These are phyloP conservation scores for Candida orba DNA, from an alignment of 805 yeast genomes.

Conservation along the genomic window DNA sequence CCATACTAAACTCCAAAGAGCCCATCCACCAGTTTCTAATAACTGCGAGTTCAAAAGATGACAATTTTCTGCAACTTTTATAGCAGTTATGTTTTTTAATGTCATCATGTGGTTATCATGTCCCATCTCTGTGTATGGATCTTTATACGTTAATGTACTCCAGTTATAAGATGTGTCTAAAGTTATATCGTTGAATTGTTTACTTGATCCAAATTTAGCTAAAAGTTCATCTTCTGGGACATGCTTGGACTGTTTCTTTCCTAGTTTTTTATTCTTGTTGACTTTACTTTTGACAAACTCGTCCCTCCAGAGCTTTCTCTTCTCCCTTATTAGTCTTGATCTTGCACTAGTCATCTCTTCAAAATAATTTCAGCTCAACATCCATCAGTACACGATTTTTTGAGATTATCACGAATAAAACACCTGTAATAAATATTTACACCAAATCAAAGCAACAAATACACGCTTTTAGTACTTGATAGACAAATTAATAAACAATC, in stretches of 20 bases:
- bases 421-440: too few species aligned
- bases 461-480: too few species aligned
- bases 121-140: background rate
- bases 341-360: background rate
- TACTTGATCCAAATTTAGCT: constrained; percentile 17
- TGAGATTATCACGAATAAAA: too few species aligned
- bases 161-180: constrained; percentile 15
- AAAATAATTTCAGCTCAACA: too few species aligned
- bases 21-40: constrained; percentile 19
- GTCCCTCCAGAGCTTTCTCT: background rate
- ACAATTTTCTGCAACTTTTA: constrained; percentile 22
- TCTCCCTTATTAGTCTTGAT: background rate
- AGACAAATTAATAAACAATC: too few species aligned
- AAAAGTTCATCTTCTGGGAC: constrained; percentile 9
- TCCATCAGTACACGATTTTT: too few species aligned
- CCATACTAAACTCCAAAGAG: constrained; percentile 30
- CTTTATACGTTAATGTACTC: constrained; percentile 7
- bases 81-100: constrained; percentile 21
- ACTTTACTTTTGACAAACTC: background rate
- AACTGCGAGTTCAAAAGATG: constrained; percentile 16
- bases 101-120: constrained; percentile 5
- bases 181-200: constrained; percentile 11
- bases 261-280: background rate
- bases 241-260: background rate
- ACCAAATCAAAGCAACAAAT: too few species aligned